A percentile compares a stretch with the other conserved stretches of the same genome.
Evolutionary conservation across 202 grass and related monocot genomes (phyloP).

Genomic region (Miscanthus sacchariflorus): DNA sequence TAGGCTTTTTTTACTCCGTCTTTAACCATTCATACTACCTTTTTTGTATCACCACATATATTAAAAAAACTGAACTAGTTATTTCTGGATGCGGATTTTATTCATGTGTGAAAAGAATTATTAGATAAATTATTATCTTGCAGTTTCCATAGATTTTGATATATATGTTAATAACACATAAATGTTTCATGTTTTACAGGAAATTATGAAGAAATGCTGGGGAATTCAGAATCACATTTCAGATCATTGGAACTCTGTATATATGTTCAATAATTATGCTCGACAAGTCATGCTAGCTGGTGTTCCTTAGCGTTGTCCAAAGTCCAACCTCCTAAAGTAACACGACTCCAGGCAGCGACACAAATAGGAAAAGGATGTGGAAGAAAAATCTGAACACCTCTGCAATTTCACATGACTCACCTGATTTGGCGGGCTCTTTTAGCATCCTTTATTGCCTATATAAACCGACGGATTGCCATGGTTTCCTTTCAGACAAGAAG

Average conservation of each 20-base stretch:
- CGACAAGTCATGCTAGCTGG: background rate
- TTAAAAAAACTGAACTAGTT: background rate
- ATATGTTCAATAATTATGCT: conserved; percentile 1
- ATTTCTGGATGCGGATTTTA: background rate
- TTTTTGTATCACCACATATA: background rate
- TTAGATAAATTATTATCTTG: background rate
- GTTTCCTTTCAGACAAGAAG: conserved; percentile 31
- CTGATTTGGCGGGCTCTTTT: background rate
- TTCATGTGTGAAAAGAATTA: background rate
- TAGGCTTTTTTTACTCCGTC: background rate
- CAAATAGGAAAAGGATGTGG: conserved; percentile 39
- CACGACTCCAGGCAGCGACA: background rate
- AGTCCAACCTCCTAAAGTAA: conserved; percentile 37
- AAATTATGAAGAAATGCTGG: background rate
- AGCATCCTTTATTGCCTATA: conserved; percentile 41
- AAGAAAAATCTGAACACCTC: conserved; percentile 41
- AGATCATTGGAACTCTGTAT: background rate
- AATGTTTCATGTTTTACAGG: background rate
- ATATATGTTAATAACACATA: background rate
- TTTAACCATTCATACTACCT: background rate
- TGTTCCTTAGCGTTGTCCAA: conserved; percentile 34
- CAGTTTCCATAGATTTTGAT: background rate
- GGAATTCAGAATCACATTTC: conserved; percentile 35
- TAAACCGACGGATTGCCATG: conserved; percentile 46
- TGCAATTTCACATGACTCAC: conserved; percentile 31